A percentile compares a stretch with the other conserved stretches of the same genome.
These are phyloP conservation scores for Micractinium sp. DNA, from an alignment of 139 green algal species.

Conservation along the genomic window DNA sequence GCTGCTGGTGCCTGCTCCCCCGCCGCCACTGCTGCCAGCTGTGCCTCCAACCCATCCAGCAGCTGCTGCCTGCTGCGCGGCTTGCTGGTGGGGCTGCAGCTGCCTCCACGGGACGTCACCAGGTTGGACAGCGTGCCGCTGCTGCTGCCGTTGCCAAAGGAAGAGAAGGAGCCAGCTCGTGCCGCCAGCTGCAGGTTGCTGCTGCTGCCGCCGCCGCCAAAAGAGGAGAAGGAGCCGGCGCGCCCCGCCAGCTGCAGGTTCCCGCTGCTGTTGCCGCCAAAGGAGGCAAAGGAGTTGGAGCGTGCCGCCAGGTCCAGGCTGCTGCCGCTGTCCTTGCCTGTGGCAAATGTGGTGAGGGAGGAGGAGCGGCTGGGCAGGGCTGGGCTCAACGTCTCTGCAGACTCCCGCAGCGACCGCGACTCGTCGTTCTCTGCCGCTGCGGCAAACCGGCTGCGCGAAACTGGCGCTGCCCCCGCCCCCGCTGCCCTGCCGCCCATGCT, in stretches of 20 bases:
- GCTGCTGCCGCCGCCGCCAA: neutral
- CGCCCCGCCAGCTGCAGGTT: neutral
- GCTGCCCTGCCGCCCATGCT: neutral
- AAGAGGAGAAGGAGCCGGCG: neutral
- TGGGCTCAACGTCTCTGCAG: neutral
- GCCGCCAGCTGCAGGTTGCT: constrained; percentile 11
- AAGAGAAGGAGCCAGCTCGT: neutral
- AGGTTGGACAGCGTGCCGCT: neutral
- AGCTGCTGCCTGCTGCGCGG: neutral
- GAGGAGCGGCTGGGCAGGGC: neutral
- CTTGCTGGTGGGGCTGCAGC: constrained; percentile 3
- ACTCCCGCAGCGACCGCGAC: neutral
- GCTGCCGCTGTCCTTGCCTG: neutral
- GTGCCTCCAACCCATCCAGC: neutral
- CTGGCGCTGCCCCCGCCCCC: neutral
- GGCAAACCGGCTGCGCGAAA: constrained; percentile 23
- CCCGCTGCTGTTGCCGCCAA: neutral
- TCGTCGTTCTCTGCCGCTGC: constrained; percentile 30
- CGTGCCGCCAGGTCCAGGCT: neutral
- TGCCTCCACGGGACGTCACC: neutral
- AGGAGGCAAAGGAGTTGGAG: neutral
- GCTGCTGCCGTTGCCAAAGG: constrained; percentile 5
- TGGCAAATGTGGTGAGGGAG: neutral
- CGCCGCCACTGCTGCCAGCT: neutral
- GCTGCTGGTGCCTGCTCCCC: neutral